phyloP scores from a whole-genome alignment of 2,329 filamentous ascomycete species.

The Monilinia aucupariae region DNA sequence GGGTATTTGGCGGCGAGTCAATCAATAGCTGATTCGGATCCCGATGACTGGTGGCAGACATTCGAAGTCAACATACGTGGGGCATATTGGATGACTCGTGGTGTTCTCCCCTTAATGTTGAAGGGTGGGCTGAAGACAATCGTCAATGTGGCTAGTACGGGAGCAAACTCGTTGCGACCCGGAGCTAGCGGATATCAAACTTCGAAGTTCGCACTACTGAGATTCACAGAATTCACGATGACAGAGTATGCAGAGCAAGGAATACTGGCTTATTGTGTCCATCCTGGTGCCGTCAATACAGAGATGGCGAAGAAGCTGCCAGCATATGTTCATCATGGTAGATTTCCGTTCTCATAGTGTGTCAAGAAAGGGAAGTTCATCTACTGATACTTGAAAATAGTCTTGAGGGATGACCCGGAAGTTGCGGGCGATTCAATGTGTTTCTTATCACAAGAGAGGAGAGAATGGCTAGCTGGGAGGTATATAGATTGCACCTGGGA shows the following conservation, averaged over 20 bases:
- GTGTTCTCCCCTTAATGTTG: slow-evolving; percentile 25
- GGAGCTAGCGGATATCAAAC: slow-evolving; percentile 44
- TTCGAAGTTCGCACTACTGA: slow-evolving; percentile 45
- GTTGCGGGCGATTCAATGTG: slow-evolving; percentile 41
- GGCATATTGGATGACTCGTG: slow-evolving; percentile 22
- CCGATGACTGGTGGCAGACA: slow-evolving; percentile 23
- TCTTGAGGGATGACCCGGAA: slow-evolving; percentile 37
- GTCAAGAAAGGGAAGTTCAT: neutral
- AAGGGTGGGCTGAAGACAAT: slow-evolving; percentile 39
- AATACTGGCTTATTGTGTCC: slow-evolving; percentile 39
- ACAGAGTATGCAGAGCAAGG: slow-evolving; percentile 43
- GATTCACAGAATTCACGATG: slow-evolving; percentile 46
- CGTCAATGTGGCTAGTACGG: slow-evolving; percentile 45
- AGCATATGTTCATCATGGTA: slow-evolving; percentile 28
- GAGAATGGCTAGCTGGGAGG: slow-evolving; percentile 44
- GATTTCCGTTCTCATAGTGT: neutral
- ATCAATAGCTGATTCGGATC: slow-evolving; percentile 20
- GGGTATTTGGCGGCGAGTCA: slow-evolving; percentile 20
- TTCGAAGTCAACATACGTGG: slow-evolving; percentile 27
- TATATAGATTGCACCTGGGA: slow-evolving; percentile 44
- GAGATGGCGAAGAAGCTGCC: slow-evolving; percentile 37
- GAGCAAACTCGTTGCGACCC: slow-evolving; percentile 35
- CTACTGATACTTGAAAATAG: slow-evolving; percentile 18
- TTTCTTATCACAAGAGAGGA: slow-evolving; percentile 39
- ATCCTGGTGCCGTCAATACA: slow-evolving; percentile 40